Conservation (phyloP, 768 basidiomycete species). For the Suillus paluster region DNA sequence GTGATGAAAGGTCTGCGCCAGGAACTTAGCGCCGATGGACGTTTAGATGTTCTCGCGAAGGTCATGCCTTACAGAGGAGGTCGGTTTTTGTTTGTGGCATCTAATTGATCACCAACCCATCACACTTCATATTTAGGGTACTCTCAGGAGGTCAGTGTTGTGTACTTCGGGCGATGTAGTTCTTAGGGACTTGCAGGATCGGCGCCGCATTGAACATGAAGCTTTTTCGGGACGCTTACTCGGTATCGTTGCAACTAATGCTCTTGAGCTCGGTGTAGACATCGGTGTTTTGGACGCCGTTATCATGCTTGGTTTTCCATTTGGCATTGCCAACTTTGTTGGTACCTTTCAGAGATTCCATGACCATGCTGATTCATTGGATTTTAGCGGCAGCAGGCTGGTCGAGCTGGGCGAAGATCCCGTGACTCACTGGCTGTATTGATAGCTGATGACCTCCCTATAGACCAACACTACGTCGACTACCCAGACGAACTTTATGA, state of each 20-base stretch:
- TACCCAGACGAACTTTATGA: constrained; percentile 76
- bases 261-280: constrained; percentile 90
- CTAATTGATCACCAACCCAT: background rate
- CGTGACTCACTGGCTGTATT: constrained; percentile 80
- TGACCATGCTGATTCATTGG: background rate
- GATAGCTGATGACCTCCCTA: constrained; percentile 67
- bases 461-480: constrained; percentile 76
- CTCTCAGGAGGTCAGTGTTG: constrained; percentile 57
- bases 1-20: constrained; percentile 79
- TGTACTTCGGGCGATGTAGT: background rate
- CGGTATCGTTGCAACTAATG: constrained; percentile 89
- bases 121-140: constrained; percentile 53
- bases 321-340: constrained; percentile 80
- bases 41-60: constrained; percentile 72
- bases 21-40: constrained; percentile 74
- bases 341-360: constrained; percentile 24
- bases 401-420: constrained; percentile 81
- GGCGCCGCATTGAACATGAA: constrained; percentile 81
- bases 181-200: constrained; percentile 52
- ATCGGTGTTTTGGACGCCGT: constrained; percentile 90
- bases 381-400: constrained; percentile 82
- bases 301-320: constrained; percentile 86
- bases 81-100: constrained; percentile 29
- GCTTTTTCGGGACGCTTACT: constrained; percentile 85
- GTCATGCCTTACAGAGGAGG: constrained; percentile 88